phyloP scores from a whole-genome alignment of 129 eudicot species.

The Artemisia argyi region DNA sequence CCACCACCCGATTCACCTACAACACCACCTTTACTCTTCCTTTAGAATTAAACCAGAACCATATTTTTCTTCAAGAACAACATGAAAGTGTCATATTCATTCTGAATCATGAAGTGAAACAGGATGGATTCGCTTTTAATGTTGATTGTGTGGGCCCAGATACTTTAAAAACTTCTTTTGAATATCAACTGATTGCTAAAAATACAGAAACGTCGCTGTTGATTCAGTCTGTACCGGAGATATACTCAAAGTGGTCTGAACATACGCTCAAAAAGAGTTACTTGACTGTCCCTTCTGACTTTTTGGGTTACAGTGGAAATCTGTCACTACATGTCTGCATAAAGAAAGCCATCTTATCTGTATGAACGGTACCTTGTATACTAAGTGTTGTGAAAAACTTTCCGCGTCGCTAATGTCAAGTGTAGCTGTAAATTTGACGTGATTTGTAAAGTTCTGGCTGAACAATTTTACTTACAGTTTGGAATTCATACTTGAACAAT shows the following conservation, averaged over 20 bases:
- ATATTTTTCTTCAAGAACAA: conserved; percentile 56
- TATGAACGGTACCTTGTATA: conserved; percentile 10
- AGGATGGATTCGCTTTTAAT: conserved; percentile 39
- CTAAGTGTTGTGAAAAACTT: not conserved
- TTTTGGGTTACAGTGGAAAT: conserved; percentile 2
- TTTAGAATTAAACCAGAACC: conserved; percentile 26
- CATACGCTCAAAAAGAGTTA: conserved; percentile 32
- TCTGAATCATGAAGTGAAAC: conserved; percentile 37
- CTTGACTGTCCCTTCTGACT: conserved; percentile 50
- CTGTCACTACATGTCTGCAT: conserved; percentile 31
- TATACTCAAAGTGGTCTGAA: conserved; percentile 30
- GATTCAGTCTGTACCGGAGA: conserved; percentile 37
- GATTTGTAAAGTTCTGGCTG: too few species aligned
- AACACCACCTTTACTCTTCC: conserved; percentile 35
- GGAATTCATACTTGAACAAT: too few species aligned
- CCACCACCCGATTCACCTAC: conserved; percentile 44
- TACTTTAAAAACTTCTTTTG: conserved; percentile 25
- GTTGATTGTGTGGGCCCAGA: conserved; percentile 57
- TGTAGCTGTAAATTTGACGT: conserved; percentile 3
- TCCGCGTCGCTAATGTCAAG: conserved; percentile 1
- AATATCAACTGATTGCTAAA: conserved; percentile 43
- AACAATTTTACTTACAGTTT: too few species aligned
- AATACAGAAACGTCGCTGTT: conserved; percentile 40
- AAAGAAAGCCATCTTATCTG: conserved; percentile 12
- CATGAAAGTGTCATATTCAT: conserved; percentile 43